Evolutionary conservation across 305 asterid genomes (phyloP).

Genomic region (Lippia alba): DNA sequence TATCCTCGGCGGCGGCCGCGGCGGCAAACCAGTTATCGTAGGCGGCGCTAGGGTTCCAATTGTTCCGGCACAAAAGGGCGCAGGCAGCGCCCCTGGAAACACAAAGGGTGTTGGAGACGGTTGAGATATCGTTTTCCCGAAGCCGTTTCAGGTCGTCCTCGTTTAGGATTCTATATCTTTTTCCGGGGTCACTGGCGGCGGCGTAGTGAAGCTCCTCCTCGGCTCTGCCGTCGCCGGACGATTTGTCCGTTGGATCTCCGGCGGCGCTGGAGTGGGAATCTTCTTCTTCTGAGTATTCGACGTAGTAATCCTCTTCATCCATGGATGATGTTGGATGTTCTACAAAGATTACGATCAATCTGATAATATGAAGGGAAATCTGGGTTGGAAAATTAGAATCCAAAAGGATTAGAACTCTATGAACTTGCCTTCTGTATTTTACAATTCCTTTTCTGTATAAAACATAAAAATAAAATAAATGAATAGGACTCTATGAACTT

Average conservation of each 20-base stretch:
- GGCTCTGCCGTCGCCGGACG: background rate
- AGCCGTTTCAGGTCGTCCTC: slow-evolving; percentile 44
- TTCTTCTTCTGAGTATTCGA: background rate
- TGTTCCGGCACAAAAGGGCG: slow-evolving; percentile 43
- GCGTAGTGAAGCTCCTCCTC: background rate
- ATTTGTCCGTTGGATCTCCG: background rate
- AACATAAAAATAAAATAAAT: too few relatives aligned
- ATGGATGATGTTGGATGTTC: too few relatives aligned
- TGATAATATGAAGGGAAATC: too few relatives aligned
- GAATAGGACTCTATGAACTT: too few relatives aligned
- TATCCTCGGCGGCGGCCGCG: slow-evolving; percentile 25
- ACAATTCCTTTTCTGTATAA: too few relatives aligned
- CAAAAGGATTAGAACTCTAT: too few relatives aligned
- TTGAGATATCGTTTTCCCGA: slow-evolving; percentile 43
- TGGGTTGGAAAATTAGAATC: too few relatives aligned
- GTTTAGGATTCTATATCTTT: slow-evolving; percentile 36
- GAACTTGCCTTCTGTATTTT: too few relatives aligned
- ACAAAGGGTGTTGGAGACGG: slow-evolving; percentile 42
- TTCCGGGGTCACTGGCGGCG: slow-evolving; percentile 8
- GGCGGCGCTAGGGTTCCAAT: slow-evolving; percentile 47
- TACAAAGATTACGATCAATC: too few relatives aligned
- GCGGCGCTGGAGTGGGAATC: background rate
- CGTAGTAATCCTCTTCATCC: too few relatives aligned
- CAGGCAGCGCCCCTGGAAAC: slow-evolving; percentile 43
- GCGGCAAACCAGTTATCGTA: slow-evolving; percentile 58